Conservation (phyloP, 192 early-diverging fungal genomes). For the Dispira simplex region DNA sequence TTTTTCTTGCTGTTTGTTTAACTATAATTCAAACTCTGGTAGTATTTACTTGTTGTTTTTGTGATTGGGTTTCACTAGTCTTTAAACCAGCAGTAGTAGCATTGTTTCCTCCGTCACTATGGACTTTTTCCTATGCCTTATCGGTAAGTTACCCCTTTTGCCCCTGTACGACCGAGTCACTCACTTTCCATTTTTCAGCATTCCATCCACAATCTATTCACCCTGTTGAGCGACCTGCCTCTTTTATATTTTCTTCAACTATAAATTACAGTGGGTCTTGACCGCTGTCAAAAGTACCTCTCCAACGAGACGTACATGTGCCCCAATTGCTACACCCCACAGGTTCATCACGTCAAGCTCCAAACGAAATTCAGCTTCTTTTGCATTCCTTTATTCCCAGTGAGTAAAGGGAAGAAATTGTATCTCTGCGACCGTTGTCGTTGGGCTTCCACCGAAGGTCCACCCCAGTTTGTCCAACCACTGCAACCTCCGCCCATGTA, state of each 20-base stretch:
- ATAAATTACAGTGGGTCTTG: neutral
- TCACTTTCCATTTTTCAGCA: neutral
- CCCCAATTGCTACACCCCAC: slow-evolving; percentile 10
- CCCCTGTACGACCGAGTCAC: neutral
- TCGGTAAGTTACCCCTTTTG: neutral
- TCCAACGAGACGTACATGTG: slow-evolving; percentile 11
- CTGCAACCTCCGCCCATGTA: slow-evolving; percentile 2
- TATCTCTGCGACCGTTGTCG: slow-evolving; percentile 9
- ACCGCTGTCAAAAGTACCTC: slow-evolving; percentile 4
- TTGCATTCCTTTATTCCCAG: slow-evolving; percentile 7
- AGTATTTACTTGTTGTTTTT: too few species aligned
- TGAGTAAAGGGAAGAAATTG: neutral
- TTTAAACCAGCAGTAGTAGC: neutral
- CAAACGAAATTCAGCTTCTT: slow-evolving; percentile 8
- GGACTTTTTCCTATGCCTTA: slow-evolving; percentile 11
- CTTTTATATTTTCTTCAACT: neutral
- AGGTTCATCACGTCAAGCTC: slow-evolving; percentile 5
- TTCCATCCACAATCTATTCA: neutral
- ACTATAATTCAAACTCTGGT: too few species aligned
- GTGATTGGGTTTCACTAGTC: too few species aligned
- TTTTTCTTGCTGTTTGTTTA: too few species aligned
- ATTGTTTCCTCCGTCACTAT: neutral
- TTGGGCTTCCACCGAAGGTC: slow-evolving; percentile 2
- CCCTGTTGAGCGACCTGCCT: neutral
- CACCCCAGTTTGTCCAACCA: neutral